phyloP scores from a whole-genome alignment of 1,139 yeast species.

The Saccharomyces hybrid region DNA sequence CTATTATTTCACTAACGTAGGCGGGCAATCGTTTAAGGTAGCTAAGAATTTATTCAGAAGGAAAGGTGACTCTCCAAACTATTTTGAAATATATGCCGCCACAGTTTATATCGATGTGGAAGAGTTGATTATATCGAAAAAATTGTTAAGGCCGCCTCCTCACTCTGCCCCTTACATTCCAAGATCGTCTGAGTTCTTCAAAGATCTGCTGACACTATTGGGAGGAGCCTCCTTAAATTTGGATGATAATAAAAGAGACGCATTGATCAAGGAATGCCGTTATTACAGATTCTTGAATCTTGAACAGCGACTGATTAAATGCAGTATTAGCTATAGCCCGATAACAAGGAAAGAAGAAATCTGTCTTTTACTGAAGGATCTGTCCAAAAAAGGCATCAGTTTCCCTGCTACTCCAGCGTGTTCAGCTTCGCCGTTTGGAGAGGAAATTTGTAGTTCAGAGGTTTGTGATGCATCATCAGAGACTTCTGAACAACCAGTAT shows the following conservation, averaged over 20 bases:
- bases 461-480: background rate
- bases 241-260: constrained; percentile 46
- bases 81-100: constrained; percentile 56
- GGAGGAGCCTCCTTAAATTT: constrained; percentile 49
- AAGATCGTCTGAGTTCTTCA: constrained; percentile 52
- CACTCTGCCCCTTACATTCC: constrained; percentile 48
- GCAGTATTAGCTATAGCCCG: constrained; percentile 46
- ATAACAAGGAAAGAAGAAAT: constrained; percentile 48
- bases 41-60: constrained; percentile 45
- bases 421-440: background rate
- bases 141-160: constrained; percentile 70
- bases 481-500: constrained; percentile 5
- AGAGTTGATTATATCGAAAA: constrained; percentile 35
- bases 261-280: constrained; percentile 59
- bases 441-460: background rate
- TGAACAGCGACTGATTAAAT: constrained; percentile 59
- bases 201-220: constrained; percentile 49
- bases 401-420: constrained; percentile 1
- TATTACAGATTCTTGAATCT: constrained; percentile 70
- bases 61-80: constrained; percentile 72
- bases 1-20: constrained; percentile 50
- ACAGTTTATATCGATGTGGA: constrained; percentile 44
- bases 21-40: constrained; percentile 53
- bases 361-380: constrained; percentile 42
- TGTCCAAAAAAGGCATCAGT: constrained; percentile 39